Evolutionary conservation across 2,329 filamentous ascomycete genomes (phyloP), one percentile per base, ranked within the genome.

Genomic region (Neofusicoccum umdonicola): DNA sequence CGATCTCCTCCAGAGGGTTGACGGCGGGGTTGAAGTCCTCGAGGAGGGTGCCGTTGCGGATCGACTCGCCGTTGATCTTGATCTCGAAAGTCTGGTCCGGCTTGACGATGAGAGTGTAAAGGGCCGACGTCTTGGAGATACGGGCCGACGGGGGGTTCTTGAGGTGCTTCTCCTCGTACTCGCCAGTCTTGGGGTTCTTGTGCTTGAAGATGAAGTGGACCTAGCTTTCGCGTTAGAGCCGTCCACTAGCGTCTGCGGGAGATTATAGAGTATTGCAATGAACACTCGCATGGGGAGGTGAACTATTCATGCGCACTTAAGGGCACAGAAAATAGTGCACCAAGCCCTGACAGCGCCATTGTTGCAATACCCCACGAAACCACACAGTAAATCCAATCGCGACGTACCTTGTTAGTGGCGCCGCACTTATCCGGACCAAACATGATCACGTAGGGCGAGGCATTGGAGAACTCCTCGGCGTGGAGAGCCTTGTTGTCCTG

Each of bases 101-200:
- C 80, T 94, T 91, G 77, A 99, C 92, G 73, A 97, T 92, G 73
- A 99, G 86, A 67, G 95, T 98, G 87, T 99, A 99, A 68, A 99
- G 90, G 79, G 94, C 90, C 68, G 91, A 91, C 68, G 92, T 90
- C 89, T 97, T 98, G 83, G 88, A 85, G 74, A 96, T 95, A 78
- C 89, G 90, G 77, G 93, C 93, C 66, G 89, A 85, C 67, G 95
- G 93, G 69, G 94, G 90, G 73, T 86, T 86, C 77, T 87, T 88
- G 69, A 99, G 87, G 83, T 99, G 95, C 90, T 99, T 99, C 91
- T 99, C 95, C 87, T 99, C 94, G 76, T 99, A 99, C 82, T 97
- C 92, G 84, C 94, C 94, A 52, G 93, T 97, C 91, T 97, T 97
- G 78, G 95, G 95, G 88, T 98, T 99, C 91, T 98, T 99, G 90